These are phyloP conservation scores for Puccinia hordei DNA, from an alignment of 1,284 basidiomycete genomes.

Conservation along the genomic window DNA sequence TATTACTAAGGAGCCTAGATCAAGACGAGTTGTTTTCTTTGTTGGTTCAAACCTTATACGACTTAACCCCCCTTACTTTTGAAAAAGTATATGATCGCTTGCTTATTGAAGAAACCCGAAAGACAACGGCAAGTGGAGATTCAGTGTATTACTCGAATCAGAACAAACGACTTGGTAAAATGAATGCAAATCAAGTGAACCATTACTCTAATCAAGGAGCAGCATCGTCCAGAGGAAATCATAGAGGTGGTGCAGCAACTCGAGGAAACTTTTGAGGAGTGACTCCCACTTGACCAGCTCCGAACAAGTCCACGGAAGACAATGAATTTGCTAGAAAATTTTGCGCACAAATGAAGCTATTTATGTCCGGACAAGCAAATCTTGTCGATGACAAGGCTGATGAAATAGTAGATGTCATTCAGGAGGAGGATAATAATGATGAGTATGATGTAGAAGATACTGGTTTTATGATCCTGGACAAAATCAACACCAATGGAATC, in stretches of 20 bases:
- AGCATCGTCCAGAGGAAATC: neutral
- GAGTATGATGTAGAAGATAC: neutral
- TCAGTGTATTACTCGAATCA: neutral
- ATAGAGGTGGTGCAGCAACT: too few species aligned
- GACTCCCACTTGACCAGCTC: neutral
- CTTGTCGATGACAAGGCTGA: neutral
- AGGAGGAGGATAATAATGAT: neutral
- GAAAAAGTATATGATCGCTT: conserved; percentile 4
- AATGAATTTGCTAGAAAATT: neutral
- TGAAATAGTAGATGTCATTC: neutral
- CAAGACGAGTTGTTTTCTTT: neutral
- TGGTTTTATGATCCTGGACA: conserved; percentile 3
- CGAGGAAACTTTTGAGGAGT: neutral
- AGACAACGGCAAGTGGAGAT: neutral
- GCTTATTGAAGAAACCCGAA: neutral
- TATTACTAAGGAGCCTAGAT: conserved; percentile 6
- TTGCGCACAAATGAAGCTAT: neutral
- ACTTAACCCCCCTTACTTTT: neutral
- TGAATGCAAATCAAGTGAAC: too few species aligned
- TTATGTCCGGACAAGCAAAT: neutral
- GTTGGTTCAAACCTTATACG: conserved; percentile 6
- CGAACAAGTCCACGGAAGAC: neutral
- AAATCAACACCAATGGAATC: neutral
- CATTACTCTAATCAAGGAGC: neutral
- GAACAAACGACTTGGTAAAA: neutral